A percentile compares a stretch with the other conserved stretches of the same genome.
Evolutionary conservation across 2,329 filamentous ascomycete genomes (phyloP).

Genomic region (Amesomyces nigricolor): DNA sequence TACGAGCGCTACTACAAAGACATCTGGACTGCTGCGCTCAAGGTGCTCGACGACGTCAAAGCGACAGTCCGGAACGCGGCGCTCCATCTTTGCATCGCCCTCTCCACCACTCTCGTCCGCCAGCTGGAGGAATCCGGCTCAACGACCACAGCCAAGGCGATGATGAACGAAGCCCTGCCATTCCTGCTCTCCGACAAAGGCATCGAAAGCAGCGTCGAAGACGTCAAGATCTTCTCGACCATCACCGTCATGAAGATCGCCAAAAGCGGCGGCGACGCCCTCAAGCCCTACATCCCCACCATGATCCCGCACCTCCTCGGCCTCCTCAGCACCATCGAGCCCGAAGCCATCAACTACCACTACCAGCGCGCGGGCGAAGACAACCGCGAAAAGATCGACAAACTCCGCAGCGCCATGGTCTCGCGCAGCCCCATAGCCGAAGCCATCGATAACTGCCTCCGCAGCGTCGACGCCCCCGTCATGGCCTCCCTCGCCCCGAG

Average conservation of each 20-base stretch:
- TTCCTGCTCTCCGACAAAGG: constrained; percentile 87
- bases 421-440: constrained; percentile 86
- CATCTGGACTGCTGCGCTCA: constrained; percentile 81
- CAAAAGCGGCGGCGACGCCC: constrained; percentile 75
- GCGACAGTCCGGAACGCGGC: constrained; percentile 79
- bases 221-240: constrained; percentile 80
- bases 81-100: constrained; percentile 70
- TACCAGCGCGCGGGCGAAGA: constrained; percentile 86
- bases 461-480: constrained; percentile 71
- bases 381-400: constrained; percentile 85
- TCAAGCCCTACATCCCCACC: constrained; percentile 74
- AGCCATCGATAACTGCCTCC: constrained; percentile 82
- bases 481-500: constrained; percentile 68
- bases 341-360: constrained; percentile 83
- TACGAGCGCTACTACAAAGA: constrained; percentile 81
- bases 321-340: constrained; percentile 81
- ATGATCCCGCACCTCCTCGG: constrained; percentile 77
- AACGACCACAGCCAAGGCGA: constrained; percentile 63
- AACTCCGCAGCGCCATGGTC: constrained; percentile 73
- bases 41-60: constrained; percentile 94
- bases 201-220: constrained; percentile 80
- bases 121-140: constrained; percentile 74
- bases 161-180: constrained; percentile 82
- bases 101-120: constrained; percentile 80
- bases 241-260: constrained; percentile 80